Evolutionary conservation across 2,329 filamentous ascomycete genomes (phyloP).

Genomic region (Fusarium annulatum): DNA sequence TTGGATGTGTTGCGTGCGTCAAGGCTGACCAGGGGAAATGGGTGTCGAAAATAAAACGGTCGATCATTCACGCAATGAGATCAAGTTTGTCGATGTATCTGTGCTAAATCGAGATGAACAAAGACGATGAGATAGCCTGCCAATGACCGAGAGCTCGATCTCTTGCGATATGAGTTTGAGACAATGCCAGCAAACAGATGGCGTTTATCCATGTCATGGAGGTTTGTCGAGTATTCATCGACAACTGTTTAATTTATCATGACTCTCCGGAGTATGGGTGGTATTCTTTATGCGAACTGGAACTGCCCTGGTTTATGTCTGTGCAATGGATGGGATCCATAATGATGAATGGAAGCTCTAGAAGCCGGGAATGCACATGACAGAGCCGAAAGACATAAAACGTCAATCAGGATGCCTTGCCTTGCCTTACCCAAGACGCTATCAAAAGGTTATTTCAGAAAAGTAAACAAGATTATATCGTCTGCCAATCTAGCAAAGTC

Average conservation of each 20-base stretch:
- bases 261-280: neutral
- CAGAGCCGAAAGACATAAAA: neutral
- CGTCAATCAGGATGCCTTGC: neutral
- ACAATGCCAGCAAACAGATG: neutral
- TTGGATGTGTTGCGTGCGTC: conserved; percentile 22
- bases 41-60: conserved; percentile 29
- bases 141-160: neutral
- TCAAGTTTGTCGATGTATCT: conserved; percentile 11
- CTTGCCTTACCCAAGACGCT: neutral
- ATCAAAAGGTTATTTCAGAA: neutral
- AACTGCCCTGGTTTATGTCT: conserved; percentile 37
- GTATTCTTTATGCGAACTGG: conserved; percentile 42
- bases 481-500: neutral
- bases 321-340: conserved; percentile 33
- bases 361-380: conserved; percentile 31
- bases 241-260: conserved; percentile 15
- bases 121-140: conserved; percentile 17
- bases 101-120: conserved; percentile 25
- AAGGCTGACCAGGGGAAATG: conserved; percentile 21
- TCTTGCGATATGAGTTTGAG: conserved; percentile 6
- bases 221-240: neutral
- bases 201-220: neutral
- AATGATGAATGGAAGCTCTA: conserved; percentile 16
- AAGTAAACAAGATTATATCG: conserved; percentile 12
- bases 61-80: conserved; percentile 25